Evolutionary conservation across 2,329 filamentous ascomycete species (phyloP), one percentile per base, ranked within the genome.

Genomic region (Pseudocercospora ulei): DNA sequence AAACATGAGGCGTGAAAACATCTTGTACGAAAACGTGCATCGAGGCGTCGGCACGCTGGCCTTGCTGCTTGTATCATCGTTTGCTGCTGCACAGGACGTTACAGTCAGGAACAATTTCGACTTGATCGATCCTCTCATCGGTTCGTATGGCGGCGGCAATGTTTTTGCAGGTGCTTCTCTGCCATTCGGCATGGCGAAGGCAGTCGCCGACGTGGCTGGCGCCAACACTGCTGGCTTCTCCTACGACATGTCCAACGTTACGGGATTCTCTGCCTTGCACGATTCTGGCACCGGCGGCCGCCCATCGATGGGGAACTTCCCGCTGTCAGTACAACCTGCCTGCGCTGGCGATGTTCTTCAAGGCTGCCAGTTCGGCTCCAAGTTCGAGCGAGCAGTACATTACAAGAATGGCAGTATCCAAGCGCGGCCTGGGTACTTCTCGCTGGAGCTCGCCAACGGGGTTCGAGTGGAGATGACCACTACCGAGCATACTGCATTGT

Each of bases 391-490:
- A 40, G 65, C 66, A 17, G 65, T 68, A 0, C 54, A 60, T 11
- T 71, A 73, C 36, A 62, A 64, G 25, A 65, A 66, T 3, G 64
- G 64, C 27, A 71, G 70, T 3, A 62, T 72, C 8, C 57, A 61
- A 13, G 72, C 75, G 6, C 62, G 65, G 16, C 72, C 73, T 6
- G 76, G 76, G 2, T 75, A 74, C 51, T 79, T 80, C 51, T 61
- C 65, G 2, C 58, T 79, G 11, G 65, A 65, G 22, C 63, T 79
- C 4, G 62, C 65, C 25, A 76, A 70, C 39, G 68, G 67, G 3
- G 66, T 79, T 33, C 56, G 57, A 7, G 71, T 71, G 2, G 72
- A 78, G 55, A 78, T 78, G 66, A 75, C 75, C 0, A 65, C 69
- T 2, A 67, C 73, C 0, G 64, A 73, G 43, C 73, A 70, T 45